Evolutionary conservation across 768 basidiomycete genomes (phyloP).

Genomic region (Suillus occidentalis): DNA sequence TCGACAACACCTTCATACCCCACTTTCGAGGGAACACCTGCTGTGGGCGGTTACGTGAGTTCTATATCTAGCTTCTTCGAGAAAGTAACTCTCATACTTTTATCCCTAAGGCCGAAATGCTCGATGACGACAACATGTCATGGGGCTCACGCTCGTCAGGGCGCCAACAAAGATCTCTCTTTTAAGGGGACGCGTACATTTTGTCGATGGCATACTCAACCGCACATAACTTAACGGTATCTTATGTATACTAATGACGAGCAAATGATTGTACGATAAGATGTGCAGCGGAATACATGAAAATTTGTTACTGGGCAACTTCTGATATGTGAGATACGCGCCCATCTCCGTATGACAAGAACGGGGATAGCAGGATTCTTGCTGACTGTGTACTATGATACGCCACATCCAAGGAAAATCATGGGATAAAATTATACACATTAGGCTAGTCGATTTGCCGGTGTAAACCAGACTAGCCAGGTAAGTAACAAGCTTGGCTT

Average conservation of each 20-base stretch:
- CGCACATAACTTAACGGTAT: conserved; percentile 9
- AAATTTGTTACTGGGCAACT: not conserved
- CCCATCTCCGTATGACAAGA: not conserved
- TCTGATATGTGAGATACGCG: not conserved
- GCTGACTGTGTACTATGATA: not conserved
- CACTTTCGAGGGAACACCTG: not conserved
- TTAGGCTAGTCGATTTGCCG: not conserved
- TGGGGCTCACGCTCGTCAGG: conserved; percentile 16
- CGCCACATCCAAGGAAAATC: not conserved
- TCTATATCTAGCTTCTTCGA: not conserved
- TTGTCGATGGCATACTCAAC: not conserved
- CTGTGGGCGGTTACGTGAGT: conserved; percentile 19
- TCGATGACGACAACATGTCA: conserved; percentile 31
- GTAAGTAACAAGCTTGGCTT: not conserved
- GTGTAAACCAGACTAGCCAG: not conserved
- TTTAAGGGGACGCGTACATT: not conserved
- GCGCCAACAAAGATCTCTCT: conserved; percentile 15
- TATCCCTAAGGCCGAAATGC: conserved; percentile 26
- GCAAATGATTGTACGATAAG: conserved; percentile 16
- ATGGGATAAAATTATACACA: not conserved
- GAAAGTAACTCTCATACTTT: not conserved
- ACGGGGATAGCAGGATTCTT: not conserved
- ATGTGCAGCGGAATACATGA: not conserved
- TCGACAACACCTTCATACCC: conserved; percentile 1
- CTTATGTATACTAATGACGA: conserved; percentile 12